A percentile compares a stretch with the other conserved stretches of the same genome.
Conservation (phyloP, 1,284 basidiomycete species). For the Malassezia sp. region DNA sequence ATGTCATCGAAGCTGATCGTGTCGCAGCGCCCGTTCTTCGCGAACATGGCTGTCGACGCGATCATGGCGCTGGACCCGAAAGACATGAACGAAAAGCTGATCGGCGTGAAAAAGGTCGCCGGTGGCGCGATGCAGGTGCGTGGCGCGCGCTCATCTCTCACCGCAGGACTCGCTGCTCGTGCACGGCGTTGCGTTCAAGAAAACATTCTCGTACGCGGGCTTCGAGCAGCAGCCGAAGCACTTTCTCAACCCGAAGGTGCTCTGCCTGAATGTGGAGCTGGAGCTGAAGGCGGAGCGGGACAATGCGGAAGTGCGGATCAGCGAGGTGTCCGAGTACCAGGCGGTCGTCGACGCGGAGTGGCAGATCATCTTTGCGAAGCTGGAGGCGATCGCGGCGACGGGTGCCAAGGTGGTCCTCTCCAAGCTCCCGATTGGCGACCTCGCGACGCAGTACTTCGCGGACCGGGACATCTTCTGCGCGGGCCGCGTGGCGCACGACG, state of each 20-base stretch:
- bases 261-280: conserved; percentile 93
- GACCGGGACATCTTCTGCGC: conserved; percentile 99
- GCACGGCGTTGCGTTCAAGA: conserved; percentile 98
- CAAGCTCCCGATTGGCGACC: conserved; percentile 94
- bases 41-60: conserved; percentile 95
- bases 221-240: conserved; percentile 97
- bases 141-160: too few relatives aligned
- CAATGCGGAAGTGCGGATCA: conserved; percentile 94
- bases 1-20: conserved; percentile 99
- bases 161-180: conserved; percentile 70
- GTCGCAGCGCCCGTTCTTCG: conserved; percentile 97
- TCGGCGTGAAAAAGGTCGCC: conserved; percentile 98
- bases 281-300: conserved; percentile 99
- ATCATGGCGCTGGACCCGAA: conserved; percentile 69
- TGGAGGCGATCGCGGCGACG: conserved; percentile 89
- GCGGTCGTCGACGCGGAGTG: conserved; percentile 99
- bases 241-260: conserved; percentile 75
- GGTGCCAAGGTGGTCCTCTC: conserved; percentile 95
- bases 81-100: conserved; percentile 88
- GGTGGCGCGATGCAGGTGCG: conserved; percentile 97
- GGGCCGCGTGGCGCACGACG: conserved; percentile 79
- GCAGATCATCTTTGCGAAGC: conserved; percentile 97
- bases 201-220: conserved; percentile 98
- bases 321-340: conserved; percentile 76
- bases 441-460: conserved; percentile 98